Evolutionary conservation across 2,329 filamentous ascomycete genomes (phyloP), one percentile per base, ranked within the genome.

Genomic region (Cladobotryum mycophilum): DNA sequence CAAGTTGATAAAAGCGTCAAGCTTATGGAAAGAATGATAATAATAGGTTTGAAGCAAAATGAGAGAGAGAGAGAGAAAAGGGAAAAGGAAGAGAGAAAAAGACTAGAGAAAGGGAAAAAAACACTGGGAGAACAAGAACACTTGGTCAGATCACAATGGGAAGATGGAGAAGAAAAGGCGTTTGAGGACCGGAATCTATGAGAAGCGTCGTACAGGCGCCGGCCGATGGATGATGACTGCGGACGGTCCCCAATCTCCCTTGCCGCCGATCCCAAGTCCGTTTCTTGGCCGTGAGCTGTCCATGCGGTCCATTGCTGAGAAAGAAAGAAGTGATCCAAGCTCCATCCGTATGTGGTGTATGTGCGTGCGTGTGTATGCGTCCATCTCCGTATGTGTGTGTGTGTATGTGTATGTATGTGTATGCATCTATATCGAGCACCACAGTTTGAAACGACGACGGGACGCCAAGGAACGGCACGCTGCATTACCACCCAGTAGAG

Each of bases 401-500:
- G 36, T 38, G 36, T 8, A 6, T 30, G 6, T 38, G 36, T 38
- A 13, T 17, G 9, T 17, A 25, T 13, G 12, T 18, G 40, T 20
- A 45, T 35, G 41, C 43, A 38, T 43, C 45, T 44, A 40, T 37
- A 44, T 52, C 45, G n/a, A 45, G 41, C 41, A 40, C 15, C 41
- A 34, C 25, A 4, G 44, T 51, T 47, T 47, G 38, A 40, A 52
- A 37, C 11, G 40, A 37, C 11, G 40, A 1, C 30, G 33, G 13
- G 13, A 33, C 18, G 18, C 7, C 35, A 17, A 12, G 9, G 25
- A 34, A 38, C 45, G 7, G 45, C 35, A 33, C n/a, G 45, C 36
- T 25, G 25, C 38, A 48, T 25, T 11, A 34, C 14, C 18, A 42
- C 15, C 40, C 15, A 42, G 40, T 48, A 30, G 45, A 38, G 17